phyloP scores from a whole-genome alignment of 192 early-diverging fungal species.

The Coemansia sp. region DNA sequence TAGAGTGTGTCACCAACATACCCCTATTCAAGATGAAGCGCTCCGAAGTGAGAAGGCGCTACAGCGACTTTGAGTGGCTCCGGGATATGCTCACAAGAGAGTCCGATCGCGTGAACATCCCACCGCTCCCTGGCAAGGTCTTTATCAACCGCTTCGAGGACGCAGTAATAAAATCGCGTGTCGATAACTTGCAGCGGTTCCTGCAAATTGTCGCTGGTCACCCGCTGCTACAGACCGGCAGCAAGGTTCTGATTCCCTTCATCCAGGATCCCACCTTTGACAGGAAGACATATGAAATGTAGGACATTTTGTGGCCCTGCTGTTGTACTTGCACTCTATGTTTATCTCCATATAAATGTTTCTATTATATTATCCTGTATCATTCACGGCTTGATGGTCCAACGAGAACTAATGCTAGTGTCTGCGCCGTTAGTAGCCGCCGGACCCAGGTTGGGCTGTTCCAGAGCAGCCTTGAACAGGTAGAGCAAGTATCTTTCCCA shows the following conservation, averaged over 20 bases:
- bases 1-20: conserved; percentile 94
- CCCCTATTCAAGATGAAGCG: conserved; percentile 88
- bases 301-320: background rate
- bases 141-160: conserved; percentile 94
- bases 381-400: background rate
- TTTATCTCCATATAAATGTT: background rate
- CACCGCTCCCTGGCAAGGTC: conserved; percentile 93
- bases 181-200: conserved; percentile 89
- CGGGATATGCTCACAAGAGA: conserved; percentile 90
- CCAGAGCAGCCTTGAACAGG: conserved; percentile 12
- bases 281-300: conserved; percentile 63
- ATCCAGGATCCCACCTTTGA: conserved; percentile 90
- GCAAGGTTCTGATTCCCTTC: conserved; percentile 87
- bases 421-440: background rate
- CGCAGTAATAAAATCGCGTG: conserved; percentile 89
- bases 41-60: conserved; percentile 84
- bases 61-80: conserved; percentile 99
- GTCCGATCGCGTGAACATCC: conserved; percentile 89
- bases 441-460: background rate
- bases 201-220: conserved; percentile 96
- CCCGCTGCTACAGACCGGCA: conserved; percentile 95
- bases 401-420: background rate
- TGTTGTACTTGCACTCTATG: background rate
- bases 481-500: conserved; percentile 9
- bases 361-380: background rate